phyloP scores from a whole-genome alignment of 73 alveolate species.

The Blepharisma japonicum region DNA sequence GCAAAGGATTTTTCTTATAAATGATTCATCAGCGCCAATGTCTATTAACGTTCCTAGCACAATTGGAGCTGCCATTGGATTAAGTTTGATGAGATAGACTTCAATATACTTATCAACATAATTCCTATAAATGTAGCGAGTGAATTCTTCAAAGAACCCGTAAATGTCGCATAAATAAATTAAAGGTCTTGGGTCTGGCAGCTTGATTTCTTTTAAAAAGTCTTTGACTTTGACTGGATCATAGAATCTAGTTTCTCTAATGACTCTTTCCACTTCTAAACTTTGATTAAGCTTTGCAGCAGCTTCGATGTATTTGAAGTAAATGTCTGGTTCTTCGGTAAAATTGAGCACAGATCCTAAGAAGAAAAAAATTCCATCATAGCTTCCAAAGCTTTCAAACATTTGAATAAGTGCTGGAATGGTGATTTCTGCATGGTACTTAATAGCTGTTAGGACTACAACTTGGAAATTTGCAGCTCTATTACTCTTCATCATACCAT shows the following conservation, averaged over 20 bases:
- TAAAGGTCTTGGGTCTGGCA: slow-evolving; percentile 99
- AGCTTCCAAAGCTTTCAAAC: slow-evolving; percentile 87
- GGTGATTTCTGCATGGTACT: slow-evolving; percentile 86
- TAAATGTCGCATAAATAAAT: slow-evolving; percentile 98
- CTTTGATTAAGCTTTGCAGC: slow-evolving; percentile 96
- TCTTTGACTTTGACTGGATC: slow-evolving; percentile 98
- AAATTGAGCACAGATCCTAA: slow-evolving; percentile 87
- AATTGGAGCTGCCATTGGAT: slow-evolving; percentile 95
- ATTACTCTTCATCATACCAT: slow-evolving; percentile 90
- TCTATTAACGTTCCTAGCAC: slow-evolving; percentile 97
- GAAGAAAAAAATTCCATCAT: slow-evolving; percentile 92
- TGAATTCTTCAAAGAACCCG: slow-evolving; percentile 96
- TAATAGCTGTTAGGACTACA: slow-evolving; percentile 93
- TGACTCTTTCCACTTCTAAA: slow-evolving; percentile 98
- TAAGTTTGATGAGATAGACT: slow-evolving; percentile 92
- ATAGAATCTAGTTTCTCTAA: slow-evolving; percentile 92
- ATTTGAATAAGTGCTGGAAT: slow-evolving; percentile 82
- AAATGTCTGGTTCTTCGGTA: slow-evolving; percentile 96
- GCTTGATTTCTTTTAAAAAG: slow-evolving; percentile 92
- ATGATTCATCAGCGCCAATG: slow-evolving; percentile 94
- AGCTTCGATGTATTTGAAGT: slow-evolving; percentile 98
- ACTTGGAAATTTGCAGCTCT: slow-evolving; percentile 83
- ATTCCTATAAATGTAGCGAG: slow-evolving; percentile 96
- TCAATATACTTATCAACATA: slow-evolving; percentile 96
- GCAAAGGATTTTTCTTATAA: slow-evolving; percentile 85